Evolutionary conservation across 306 rosid genomes (phyloP).

Genomic region (Malus sieversii): DNA sequence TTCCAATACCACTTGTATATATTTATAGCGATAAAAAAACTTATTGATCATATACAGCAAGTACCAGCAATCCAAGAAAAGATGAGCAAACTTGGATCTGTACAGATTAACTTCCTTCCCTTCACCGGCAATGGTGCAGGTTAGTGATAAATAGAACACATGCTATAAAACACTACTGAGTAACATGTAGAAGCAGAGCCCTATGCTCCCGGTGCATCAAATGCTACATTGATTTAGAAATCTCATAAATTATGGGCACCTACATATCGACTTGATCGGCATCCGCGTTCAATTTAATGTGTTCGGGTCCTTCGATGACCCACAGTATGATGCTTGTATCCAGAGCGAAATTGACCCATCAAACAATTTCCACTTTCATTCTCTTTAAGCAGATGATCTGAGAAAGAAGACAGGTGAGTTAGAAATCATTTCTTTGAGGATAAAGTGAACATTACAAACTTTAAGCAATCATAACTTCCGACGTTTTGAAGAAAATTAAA

Average conservation of each 20-base stretch:
- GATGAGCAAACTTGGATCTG: not conserved
- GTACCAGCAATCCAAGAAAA: not conserved
- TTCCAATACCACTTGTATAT: not conserved
- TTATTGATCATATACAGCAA: not conserved
- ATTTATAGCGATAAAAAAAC: not conserved
- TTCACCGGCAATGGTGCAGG: not conserved
- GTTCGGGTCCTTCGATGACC: not conserved
- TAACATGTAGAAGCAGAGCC: not conserved
- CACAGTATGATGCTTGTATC: not conserved
- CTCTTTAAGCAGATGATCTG: slow-evolving; percentile 17
- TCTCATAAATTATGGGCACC: not conserved
- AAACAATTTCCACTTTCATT: not conserved
- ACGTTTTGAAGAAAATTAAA: not conserved
- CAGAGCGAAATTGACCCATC: not conserved
- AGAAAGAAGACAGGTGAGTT: not conserved
- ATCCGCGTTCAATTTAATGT: not conserved
- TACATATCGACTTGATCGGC: not conserved
- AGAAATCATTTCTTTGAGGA: no score
- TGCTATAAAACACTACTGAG: not conserved
- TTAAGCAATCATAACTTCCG: not conserved
- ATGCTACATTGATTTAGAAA: not conserved
- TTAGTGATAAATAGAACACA: not conserved
- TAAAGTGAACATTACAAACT: not conserved
- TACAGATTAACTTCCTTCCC: not conserved
- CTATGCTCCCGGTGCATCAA: not conserved